Percentiles rank a stretch among this genome's conserved stretches.
Evolutionary conservation across 345 rosid genomes (phyloP).

Genomic region (Geranium rotundifolium): DNA sequence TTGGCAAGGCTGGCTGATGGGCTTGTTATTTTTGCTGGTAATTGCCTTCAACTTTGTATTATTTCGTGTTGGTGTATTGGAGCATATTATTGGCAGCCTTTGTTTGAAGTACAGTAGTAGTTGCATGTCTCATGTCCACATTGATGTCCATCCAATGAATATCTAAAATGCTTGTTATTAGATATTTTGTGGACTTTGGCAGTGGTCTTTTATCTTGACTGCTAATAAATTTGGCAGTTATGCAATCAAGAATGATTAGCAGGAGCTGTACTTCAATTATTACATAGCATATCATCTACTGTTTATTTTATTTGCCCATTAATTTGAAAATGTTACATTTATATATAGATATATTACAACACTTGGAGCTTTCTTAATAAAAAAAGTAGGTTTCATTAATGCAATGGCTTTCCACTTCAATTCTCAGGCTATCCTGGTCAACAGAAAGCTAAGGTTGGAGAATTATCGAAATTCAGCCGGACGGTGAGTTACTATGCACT

Average conservation of each 20-base stretch:
- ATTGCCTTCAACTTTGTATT: slow-evolving; percentile 2
- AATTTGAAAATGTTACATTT: too few relatives aligned
- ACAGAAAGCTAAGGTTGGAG: slow-evolving; percentile 69
- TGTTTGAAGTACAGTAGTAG: not conserved
- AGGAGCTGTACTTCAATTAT: not conserved
- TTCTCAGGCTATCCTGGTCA: slow-evolving; percentile 66
- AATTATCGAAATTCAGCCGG: slow-evolving; percentile 65
- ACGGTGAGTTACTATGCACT: slow-evolving; percentile 39
- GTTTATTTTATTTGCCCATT: too few relatives aligned
- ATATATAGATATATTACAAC: not conserved
- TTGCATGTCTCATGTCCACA: too few relatives aligned
- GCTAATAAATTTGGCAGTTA: not conserved
- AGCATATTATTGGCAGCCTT: not conserved
- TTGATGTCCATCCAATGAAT: not conserved
- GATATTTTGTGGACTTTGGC: not conserved
- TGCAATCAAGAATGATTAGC: not conserved
- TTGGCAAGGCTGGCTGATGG: slow-evolving; percentile 79
- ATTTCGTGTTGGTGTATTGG: not conserved
- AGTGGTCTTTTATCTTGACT: not conserved
- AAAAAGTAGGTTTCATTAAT: not conserved
- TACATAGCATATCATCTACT: not conserved
- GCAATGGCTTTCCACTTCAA: slow-evolving; percentile 5
- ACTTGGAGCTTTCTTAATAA: not conserved
- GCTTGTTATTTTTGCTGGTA: slow-evolving; percentile 71
- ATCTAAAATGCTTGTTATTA: too few relatives aligned